phyloP scores from a whole-genome alignment of 2,329 filamentous ascomycete genomes.

The Reticulascus tulasneorum region DNA sequence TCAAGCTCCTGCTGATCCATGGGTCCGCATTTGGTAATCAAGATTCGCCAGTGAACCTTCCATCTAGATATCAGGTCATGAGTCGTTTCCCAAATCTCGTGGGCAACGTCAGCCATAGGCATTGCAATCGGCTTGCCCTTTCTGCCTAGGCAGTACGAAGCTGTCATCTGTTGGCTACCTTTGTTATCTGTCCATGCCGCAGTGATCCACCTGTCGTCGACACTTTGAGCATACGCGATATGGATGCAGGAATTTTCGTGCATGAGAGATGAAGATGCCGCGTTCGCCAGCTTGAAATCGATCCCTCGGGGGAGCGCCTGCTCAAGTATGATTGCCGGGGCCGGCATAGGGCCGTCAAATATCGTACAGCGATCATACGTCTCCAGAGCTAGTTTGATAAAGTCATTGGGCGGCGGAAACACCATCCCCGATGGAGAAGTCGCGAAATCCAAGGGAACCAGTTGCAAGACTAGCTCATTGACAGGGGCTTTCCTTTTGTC shows the following conservation, averaged over 20 bases:
- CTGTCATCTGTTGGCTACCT: constrained; percentile 68
- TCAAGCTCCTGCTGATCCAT: constrained; percentile 66
- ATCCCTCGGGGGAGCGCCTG: constrained; percentile 65
- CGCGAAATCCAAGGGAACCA: constrained; percentile 66
- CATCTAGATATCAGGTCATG: constrained; percentile 66
- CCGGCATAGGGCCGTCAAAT: constrained; percentile 53
- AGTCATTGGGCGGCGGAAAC: constrained; percentile 56
- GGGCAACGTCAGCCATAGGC: constrained; percentile 59
- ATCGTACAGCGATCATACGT: constrained; percentile 71
- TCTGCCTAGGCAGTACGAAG: constrained; percentile 67
- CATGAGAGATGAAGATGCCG: constrained; percentile 68
- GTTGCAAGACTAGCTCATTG: constrained; percentile 72
- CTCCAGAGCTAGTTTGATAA: constrained; percentile 64
- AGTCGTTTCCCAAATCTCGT: constrained; percentile 76
- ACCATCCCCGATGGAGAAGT: constrained; percentile 60
- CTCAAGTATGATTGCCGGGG: constrained; percentile 70
- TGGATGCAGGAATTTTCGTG: constrained; percentile 79
- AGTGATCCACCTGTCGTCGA: constrained; percentile 73
- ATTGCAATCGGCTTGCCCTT: constrained; percentile 49
- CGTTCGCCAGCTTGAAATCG: constrained; percentile 67
- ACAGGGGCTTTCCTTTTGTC: constrained; percentile 38
- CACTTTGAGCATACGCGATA: constrained; percentile 71
- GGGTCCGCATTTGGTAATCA: constrained; percentile 66
- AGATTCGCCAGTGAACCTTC: constrained; percentile 72
- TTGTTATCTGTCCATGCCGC: constrained; percentile 78